Conservation (phyloP, 148 eudicot species). For the Dianthus caryophyllus region DNA sequence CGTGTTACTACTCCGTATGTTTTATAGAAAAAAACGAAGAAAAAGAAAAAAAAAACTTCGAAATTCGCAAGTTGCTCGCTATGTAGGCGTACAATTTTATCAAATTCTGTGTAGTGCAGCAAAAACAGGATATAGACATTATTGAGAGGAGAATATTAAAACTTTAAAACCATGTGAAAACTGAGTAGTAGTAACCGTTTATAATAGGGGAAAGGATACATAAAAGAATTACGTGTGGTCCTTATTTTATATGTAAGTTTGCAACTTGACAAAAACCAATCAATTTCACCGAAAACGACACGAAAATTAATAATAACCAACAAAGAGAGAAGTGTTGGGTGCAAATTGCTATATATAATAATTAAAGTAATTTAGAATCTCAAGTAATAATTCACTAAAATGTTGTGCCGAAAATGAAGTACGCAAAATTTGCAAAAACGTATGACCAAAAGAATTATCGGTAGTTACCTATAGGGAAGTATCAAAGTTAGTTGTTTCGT, state of each 20-base stretch:
- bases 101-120: conserved; percentile 1
- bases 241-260: conserved; percentile 7
- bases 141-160: not conserved
- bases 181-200: not conserved
- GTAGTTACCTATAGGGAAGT: conserved; percentile 52
- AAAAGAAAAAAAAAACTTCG: too few relatives aligned
- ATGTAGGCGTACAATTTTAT: not conserved
- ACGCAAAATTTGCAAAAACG: not conserved
- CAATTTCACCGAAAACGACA: not conserved
- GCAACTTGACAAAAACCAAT: not conserved
- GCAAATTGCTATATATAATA: not conserved
- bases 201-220: not conserved
- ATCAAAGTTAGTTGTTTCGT: conserved; percentile 52
- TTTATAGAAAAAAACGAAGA: too few relatives aligned
- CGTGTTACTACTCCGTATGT: too few relatives aligned
- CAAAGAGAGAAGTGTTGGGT: not conserved
- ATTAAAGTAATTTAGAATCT: too few relatives aligned
- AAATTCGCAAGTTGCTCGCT: conserved; percentile 5
- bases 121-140: not conserved
- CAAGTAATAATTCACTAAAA: too few relatives aligned
- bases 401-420: not conserved
- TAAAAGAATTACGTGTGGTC: conserved; percentile 11
- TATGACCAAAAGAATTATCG: not conserved
- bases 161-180: conserved; percentile 1
- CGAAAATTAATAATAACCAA: conserved; percentile 1